phyloP scores from a whole-genome alignment of 2,329 filamentous ascomycete species.

The Epichloe sp. region DNA sequence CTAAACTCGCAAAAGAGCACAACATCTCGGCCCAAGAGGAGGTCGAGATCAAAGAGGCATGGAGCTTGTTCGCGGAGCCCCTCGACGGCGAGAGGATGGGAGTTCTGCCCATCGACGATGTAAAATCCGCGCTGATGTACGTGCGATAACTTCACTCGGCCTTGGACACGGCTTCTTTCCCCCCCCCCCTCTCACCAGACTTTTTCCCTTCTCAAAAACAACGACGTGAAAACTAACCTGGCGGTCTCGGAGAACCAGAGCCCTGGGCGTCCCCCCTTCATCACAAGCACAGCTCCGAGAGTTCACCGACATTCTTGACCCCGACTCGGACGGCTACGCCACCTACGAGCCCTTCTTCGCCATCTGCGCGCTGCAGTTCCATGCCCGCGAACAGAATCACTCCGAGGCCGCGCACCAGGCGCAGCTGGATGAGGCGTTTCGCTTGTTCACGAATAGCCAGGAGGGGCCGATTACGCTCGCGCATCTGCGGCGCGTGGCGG shows the following conservation, averaged over 20 bases:
- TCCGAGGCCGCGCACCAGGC: conserved; percentile 38
- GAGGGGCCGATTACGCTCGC: conserved; percentile 58
- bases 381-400: conserved; percentile 40
- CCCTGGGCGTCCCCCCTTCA: conserved; percentile 62
- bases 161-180: too few species aligned
- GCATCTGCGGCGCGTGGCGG: conserved; percentile 67
- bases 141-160: conserved; percentile 12
- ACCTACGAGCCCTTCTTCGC: conserved; percentile 73
- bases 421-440: conserved; percentile 73
- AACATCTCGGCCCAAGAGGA: conserved; percentile 75
- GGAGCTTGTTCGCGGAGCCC: conserved; percentile 64
- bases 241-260: conserved; percentile 34
- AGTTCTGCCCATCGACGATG: conserved; percentile 52
- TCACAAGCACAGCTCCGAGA: conserved; percentile 55
- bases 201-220: neutral
- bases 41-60: conserved; percentile 82
- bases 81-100: conserved; percentile 60
- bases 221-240: neutral
- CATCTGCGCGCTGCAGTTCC: conserved; percentile 77
- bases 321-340: conserved; percentile 64
- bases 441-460: conserved; percentile 55
- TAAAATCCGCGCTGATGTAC: conserved; percentile 62
- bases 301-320: conserved; percentile 71
- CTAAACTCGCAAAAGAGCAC: conserved; percentile 91
- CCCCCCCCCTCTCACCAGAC: too few species aligned